These are phyloP conservation scores for Trametes polyzona DNA, from an alignment of 1,284 basidiomycete species.

Conservation along the genomic window DNA sequence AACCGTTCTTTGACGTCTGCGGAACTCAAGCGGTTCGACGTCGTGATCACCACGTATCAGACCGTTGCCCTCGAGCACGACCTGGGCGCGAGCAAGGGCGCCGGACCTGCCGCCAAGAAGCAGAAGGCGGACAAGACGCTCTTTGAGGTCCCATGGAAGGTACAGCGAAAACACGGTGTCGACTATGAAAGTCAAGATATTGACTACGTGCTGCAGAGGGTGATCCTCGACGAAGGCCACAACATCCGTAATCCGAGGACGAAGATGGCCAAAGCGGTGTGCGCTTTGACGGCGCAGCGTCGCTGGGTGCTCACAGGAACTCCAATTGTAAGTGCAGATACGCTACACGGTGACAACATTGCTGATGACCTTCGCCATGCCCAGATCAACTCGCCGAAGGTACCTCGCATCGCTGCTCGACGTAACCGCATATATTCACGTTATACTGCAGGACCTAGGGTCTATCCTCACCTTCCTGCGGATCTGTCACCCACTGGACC, in stretches of 20 bases:
- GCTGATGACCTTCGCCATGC: neutral
- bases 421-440: neutral
- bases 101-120: slow-evolving; percentile 53
- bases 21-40: slow-evolving; percentile 70
- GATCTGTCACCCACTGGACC: slow-evolving; percentile 82
- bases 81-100: slow-evolving; percentile 31
- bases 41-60: slow-evolving; percentile 92
- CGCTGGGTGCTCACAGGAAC: slow-evolving; percentile 86
- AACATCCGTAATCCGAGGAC: slow-evolving; percentile 84
- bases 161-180: slow-evolving; percentile 24
- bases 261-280: slow-evolving; percentile 79
- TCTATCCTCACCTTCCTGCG: slow-evolving; percentile 81
- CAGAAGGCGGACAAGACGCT: slow-evolving; percentile 58
- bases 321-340: slow-evolving; percentile 73
- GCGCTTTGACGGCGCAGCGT: slow-evolving; percentile 68
- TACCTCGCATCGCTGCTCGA: slow-evolving; percentile 28
- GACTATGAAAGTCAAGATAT: neutral
- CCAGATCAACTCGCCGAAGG: slow-evolving; percentile 81
- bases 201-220: slow-evolving; percentile 47
- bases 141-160: slow-evolving; percentile 82
- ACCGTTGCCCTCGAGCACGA: slow-evolving; percentile 60
- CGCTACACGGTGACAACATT: too few species aligned
- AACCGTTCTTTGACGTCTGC: slow-evolving; percentile 63
- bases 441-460: slow-evolving; percentile 70
- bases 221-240: slow-evolving; percentile 90